Percentiles rank a stretch among this genome's conserved stretches.
These are phyloP conservation scores for Kodamaea kaohsiungensis DNA, from an alignment of 805 yeast species.

Conservation along the genomic window DNA sequence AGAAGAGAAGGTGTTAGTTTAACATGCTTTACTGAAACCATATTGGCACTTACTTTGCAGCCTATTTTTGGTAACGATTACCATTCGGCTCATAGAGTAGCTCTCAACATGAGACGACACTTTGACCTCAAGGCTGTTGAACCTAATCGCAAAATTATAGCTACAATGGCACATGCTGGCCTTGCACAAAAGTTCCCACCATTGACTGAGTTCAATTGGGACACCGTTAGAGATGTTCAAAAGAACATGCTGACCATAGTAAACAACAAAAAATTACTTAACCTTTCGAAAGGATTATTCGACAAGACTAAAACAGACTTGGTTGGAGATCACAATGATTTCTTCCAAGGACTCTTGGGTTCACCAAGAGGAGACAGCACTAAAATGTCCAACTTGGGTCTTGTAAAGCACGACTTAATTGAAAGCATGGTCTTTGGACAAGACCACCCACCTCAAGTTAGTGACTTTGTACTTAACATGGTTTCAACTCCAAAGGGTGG, in stretches of 20 bases:
- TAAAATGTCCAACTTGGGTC: slow-evolving; percentile 41
- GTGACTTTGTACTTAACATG: slow-evolving; percentile 37
- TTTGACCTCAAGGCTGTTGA: slow-evolving; percentile 14
- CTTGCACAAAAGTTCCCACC: slow-evolving; percentile 33
- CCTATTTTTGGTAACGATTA: slow-evolving; percentile 28
- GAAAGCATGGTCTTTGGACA: slow-evolving; percentile 37
- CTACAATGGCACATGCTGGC: slow-evolving; percentile 37
- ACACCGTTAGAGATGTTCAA: slow-evolving; percentile 23
- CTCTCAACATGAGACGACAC: slow-evolving; percentile 36
- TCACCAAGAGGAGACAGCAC: slow-evolving; percentile 30
- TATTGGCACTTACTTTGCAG: slow-evolving; percentile 27
- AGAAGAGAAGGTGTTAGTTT: slow-evolving; percentile 31
- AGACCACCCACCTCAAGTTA: slow-evolving; percentile 33
- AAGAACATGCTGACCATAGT: slow-evolving; percentile 18
- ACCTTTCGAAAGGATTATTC: slow-evolving; percentile 21
- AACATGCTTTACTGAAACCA: slow-evolving; percentile 31
- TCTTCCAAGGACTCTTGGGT: slow-evolving; percentile 25
- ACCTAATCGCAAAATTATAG: slow-evolving; percentile 24
- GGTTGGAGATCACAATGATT: slow-evolving; percentile 17
- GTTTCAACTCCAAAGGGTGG: slow-evolving; percentile 34
- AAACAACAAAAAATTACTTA: slow-evolving; percentile 25
- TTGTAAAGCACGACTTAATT: slow-evolving; percentile 26
- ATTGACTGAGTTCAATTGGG: slow-evolving; percentile 34
- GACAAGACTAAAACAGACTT: slow-evolving; percentile 13
- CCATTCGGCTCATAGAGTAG: slow-evolving; percentile 28